Conservation (phyloP, 495 filamentous ascomycete species). For the Beverwykella pulmonaria region DNA sequence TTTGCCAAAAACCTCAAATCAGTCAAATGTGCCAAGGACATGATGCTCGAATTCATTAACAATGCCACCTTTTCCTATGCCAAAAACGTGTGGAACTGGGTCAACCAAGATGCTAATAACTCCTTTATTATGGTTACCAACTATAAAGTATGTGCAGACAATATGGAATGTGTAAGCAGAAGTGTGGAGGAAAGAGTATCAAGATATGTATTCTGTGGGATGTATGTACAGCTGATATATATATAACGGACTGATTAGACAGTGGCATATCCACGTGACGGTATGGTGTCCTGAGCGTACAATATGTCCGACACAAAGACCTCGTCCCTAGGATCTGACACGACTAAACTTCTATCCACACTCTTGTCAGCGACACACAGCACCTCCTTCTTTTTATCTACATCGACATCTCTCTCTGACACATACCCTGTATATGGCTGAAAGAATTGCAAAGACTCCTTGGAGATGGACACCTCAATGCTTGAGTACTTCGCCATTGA, state of each 20-base stretch:
- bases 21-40: constrained; percentile 25
- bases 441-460: constrained; percentile 8
- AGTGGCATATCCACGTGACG: no score
- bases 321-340: no score
- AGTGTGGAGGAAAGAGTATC: constrained; percentile 1
- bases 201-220: no score
- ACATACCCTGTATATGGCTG: constrained; percentile 12
- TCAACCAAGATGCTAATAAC: constrained; percentile 29
- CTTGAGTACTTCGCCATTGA: constrained; percentile 18
- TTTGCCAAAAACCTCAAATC: constrained; percentile 26
- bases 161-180: constrained; percentile 27
- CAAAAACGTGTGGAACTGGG: constrained; percentile 27
- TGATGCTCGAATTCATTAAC: constrained; percentile 33
- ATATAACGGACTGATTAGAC: constrained; percentile 21
- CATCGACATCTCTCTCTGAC: background rate
- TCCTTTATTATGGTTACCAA: constrained; percentile 31
- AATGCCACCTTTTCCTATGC: constrained; percentile 21
- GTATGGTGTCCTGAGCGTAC: no score
- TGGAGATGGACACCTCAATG: constrained; percentile 5
- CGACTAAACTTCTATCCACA: background rate
- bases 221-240: constrained; percentile 12
- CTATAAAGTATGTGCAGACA: constrained; percentile 11
- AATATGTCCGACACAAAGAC: no score
- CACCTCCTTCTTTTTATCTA: background rate
- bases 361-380: background rate